These are phyloP conservation scores for Dactylellina sp. DNA, from an alignment of 2,329 filamentous ascomycete species.

Conservation along the genomic window DNA sequence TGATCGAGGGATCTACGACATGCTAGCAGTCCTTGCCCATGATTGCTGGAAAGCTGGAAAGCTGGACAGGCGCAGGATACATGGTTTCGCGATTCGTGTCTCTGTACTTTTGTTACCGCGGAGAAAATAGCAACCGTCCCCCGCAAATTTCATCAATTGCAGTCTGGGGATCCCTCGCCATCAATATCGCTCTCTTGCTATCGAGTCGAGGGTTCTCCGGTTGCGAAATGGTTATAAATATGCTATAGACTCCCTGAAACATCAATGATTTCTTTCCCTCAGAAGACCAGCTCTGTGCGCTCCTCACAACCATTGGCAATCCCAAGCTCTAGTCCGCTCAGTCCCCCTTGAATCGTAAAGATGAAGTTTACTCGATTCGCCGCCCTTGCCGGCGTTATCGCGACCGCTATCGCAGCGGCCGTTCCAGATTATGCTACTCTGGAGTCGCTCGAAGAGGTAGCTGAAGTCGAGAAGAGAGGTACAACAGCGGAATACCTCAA, in stretches of 20 bases:
- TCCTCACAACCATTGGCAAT: constrained; percentile 24
- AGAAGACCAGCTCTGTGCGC: constrained; percentile 40
- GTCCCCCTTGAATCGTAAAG: constrained; percentile 9
- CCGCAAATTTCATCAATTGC: constrained; percentile 43
- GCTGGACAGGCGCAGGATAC: constrained; percentile 7
- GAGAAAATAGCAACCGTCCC: constrained; percentile 55
- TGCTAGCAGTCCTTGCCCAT: constrained; percentile 12
- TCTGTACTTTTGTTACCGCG: constrained; percentile 15
- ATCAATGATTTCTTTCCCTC: constrained; percentile 26
- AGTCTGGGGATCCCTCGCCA: constrained; percentile 23
- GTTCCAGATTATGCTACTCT: constrained; percentile 48
- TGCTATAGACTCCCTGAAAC: constrained; percentile 37
- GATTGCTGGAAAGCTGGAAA: constrained; percentile 54
- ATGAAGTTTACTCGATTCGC: constrained; percentile 53
- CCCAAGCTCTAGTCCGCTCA: not conserved
- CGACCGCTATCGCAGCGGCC: constrained; percentile 35
- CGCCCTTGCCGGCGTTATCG: constrained; percentile 43
- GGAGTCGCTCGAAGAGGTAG: constrained; percentile 38
- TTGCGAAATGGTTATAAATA: constrained; percentile 41
- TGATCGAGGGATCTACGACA: constrained; percentile 29
- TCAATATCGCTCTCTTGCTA: not conserved
- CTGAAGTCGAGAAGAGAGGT: constrained; percentile 23
- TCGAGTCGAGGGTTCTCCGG: not conserved
- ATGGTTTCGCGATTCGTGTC: not conserved
- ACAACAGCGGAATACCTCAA: constrained; percentile 19